phyloP scores from a whole-genome alignment of 352 stramenopile genomes.

The Phytophthora cryptogea region DNA sequence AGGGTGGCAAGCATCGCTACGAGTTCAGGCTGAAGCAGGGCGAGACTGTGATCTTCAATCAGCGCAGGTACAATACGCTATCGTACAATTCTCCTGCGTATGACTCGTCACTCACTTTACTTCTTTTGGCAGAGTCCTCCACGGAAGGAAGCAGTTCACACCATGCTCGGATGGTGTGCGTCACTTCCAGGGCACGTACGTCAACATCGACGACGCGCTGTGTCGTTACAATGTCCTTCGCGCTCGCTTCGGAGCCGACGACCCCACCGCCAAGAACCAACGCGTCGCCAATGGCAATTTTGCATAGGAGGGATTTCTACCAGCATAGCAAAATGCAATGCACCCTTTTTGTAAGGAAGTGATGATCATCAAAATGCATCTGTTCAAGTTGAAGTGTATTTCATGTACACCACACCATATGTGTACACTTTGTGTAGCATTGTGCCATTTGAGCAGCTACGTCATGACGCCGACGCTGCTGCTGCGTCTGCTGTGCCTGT shows the following conservation, averaged over 20 bases:
- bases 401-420: conserved; percentile 13
- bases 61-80: conserved; percentile 34
- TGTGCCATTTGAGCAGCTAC: background rate
- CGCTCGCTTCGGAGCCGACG: conserved; percentile 48
- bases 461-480: conserved; percentile 22
- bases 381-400: conserved; percentile 13
- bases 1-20: conserved; percentile 68
- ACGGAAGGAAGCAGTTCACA: conserved; percentile 80
- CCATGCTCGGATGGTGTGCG: conserved; percentile 70
- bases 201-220: conserved; percentile 90
- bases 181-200: conserved; percentile 85
- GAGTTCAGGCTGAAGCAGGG: conserved; percentile 81
- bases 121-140: conserved; percentile 53
- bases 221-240: conserved; percentile 83
- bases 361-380: too few species aligned
- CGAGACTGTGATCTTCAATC: conserved; percentile 88
- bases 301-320: too few species aligned
- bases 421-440: conserved; percentile 17
- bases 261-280: conserved; percentile 59
- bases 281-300: conserved; percentile 79
- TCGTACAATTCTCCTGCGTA: background rate
- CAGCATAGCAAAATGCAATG: conserved; percentile 1
- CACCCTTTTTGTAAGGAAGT: too few species aligned
- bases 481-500: conserved; percentile 42
- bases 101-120: background rate